Conservation (phyloP, 306 rosid genomes). For the Vigna radiata region DNA sequence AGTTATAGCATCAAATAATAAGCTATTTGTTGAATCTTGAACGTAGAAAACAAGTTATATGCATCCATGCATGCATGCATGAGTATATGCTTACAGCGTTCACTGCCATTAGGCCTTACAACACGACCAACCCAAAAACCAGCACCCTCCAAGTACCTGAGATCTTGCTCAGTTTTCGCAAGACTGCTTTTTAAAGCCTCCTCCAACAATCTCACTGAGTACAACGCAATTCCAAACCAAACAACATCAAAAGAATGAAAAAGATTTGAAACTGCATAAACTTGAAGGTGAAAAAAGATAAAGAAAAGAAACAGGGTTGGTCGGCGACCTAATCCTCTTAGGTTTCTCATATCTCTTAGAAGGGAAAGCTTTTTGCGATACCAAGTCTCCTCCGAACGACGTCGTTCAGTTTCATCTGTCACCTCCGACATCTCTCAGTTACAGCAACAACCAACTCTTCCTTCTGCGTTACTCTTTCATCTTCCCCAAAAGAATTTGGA, state of each 20-base stretch:
- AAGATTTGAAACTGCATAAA: background rate
- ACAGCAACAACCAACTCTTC: background rate
- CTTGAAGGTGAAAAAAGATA: background rate
- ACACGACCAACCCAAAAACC: background rate
- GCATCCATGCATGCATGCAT: background rate
- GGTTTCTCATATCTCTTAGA: too few species aligned
- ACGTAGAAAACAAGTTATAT: background rate
- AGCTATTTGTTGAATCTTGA: background rate
- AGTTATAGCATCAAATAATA: too few species aligned
- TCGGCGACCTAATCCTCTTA: background rate
- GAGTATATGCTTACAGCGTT: background rate
- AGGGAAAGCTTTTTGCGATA: background rate
- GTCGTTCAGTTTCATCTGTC: background rate
- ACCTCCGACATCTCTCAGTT: background rate
- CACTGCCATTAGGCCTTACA: background rate
- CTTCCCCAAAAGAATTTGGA: background rate
- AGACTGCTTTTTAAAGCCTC: too few species aligned
- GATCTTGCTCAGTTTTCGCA: background rate
- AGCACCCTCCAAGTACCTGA: background rate
- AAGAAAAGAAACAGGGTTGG: background rate
- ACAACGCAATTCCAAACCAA: too few species aligned
- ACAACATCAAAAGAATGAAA: too few species aligned
- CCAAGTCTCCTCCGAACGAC: background rate
- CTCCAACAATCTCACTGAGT: too few species aligned
- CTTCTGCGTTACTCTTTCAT: background rate